Evolutionary conservation across 2,329 filamentous ascomycete species (phyloP).

Genomic region (Ophioceras dolichostomum): DNA sequence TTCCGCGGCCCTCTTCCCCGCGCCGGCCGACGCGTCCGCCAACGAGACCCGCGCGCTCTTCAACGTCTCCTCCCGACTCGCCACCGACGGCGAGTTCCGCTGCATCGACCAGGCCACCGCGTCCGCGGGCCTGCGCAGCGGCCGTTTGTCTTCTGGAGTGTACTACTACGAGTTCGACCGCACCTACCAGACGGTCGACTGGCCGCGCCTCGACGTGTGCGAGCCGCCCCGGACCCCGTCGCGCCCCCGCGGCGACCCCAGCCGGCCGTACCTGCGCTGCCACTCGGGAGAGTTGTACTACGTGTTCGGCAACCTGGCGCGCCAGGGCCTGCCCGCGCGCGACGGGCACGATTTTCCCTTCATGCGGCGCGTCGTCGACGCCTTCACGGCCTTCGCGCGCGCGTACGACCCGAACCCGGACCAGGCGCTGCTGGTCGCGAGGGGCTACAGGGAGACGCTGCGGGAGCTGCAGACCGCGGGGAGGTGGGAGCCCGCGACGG

Average conservation of each 20-base stretch:
- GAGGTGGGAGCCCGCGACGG: constrained; percentile 21
- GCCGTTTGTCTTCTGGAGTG: constrained; percentile 28
- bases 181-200: constrained; percentile 38
- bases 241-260: constrained; percentile 28
- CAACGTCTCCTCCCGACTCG: constrained; percentile 39
- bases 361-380: constrained; percentile 27
- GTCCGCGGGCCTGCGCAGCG: constrained; percentile 30
- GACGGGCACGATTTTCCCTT: constrained; percentile 28
- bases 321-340: constrained; percentile 27
- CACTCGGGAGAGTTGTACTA: constrained; percentile 44
- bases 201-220: constrained; percentile 38
- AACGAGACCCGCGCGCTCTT: constrained; percentile 40
- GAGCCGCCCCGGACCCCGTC: constrained; percentile 21
- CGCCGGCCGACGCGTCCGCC: constrained; percentile 25
- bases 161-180: constrained; percentile 51
- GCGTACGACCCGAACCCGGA: constrained; percentile 38
- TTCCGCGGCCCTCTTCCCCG: constrained; percentile 33
- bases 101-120: constrained; percentile 48
- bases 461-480: constrained; percentile 14
- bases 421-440: constrained; percentile 25
- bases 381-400: constrained; percentile 38
- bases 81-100: constrained; percentile 46
- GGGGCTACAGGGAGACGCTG: constrained; percentile 22
- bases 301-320: constrained; percentile 37
- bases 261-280: constrained; percentile 33